Evolutionary conservation across 2,329 filamentous ascomycete species (phyloP), one percentile per base, ranked within the genome.

Genomic region (Aspergillus sergii): DNA sequence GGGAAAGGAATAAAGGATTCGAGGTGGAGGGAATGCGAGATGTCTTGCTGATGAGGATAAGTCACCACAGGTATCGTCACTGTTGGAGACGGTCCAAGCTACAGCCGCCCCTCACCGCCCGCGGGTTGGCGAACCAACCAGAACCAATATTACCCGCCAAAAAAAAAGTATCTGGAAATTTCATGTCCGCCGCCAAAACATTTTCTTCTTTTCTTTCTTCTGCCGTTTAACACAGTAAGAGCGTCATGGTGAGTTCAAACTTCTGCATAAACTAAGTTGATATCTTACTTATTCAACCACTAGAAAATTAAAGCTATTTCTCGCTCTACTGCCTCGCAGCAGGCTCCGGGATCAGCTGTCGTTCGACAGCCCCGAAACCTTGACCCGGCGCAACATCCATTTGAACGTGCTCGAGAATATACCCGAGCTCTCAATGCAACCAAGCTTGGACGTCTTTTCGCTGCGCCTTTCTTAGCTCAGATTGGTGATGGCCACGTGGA

Each of bases 391-490:
- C 86, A 94, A 64, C 93, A 97, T 80, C 94, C 92, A 2, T 97
- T 97, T 79, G 93, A 96, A 80, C 86, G 93, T 73, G 94, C 94
- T 54, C 85, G 93, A 78, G 94, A 97, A 81, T 94, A 93, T 75
- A 92, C 89, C 16, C 82, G 89, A 70, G 89, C 90, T 12, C 82
- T 92, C 65, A 91, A 93, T 86, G 94, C 94, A 30, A 93, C 93
- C 63, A 97, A 97, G 78, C 82, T 97, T 65, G 93, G 97, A 80
- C 91, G 94, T 71, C 94, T 97, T 91, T 96, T 96, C 78, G 90
- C 90, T 34, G 85, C 89, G 59, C 91, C 92, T 4, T 97, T 97
- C 74, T 81, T 99, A 51, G 91, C 86, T 0, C 92, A 97, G 77
- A 87, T 99, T 28, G 94, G 94, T 59, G 85, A 88, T 36, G 94